Conservation (phyloP, 2,329 filamentous ascomycete species). For the Xylaria sp. region DNA sequence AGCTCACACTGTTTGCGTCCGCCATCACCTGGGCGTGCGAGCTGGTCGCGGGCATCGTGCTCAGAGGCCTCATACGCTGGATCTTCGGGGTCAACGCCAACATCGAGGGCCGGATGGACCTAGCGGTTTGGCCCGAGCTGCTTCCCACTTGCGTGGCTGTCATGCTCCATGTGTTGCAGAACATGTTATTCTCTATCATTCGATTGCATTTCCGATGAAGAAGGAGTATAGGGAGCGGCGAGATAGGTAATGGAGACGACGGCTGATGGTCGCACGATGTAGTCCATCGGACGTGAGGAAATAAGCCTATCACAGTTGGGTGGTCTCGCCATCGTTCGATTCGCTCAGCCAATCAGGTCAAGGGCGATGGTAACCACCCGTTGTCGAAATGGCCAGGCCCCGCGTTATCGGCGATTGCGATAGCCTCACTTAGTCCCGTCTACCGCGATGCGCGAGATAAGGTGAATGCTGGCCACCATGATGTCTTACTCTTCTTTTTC, state of each 20-base stretch:
- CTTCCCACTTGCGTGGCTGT: slow-evolving; percentile 73
- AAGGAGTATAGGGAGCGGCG: slow-evolving; percentile 1
- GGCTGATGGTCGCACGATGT: slow-evolving; percentile 22
- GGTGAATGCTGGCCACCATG: neutral
- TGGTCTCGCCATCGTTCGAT: slow-evolving; percentile 31
- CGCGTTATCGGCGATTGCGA: slow-evolving; percentile 11
- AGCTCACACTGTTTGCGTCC: slow-evolving; percentile 71
- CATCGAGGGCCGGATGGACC: slow-evolving; percentile 71
- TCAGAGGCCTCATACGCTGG: slow-evolving; percentile 67
- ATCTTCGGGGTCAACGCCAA: slow-evolving; percentile 72
- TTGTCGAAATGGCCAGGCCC: neutral
- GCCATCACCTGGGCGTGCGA: slow-evolving; percentile 75
- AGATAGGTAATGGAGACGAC: slow-evolving; percentile 12
- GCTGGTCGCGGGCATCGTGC: slow-evolving; percentile 69
- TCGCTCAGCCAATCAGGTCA: slow-evolving; percentile 19
- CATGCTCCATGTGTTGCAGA: slow-evolving; percentile 75
- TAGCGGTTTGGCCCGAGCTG: slow-evolving; percentile 74
- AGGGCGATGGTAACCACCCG: neutral
- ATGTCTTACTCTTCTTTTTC: slow-evolving; percentile 31
- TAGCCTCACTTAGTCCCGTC: slow-evolving; percentile 9
- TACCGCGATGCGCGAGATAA: slow-evolving; percentile 10
- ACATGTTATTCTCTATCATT: slow-evolving; percentile 78
- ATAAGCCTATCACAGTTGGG: slow-evolving; percentile 23
- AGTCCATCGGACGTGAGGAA: slow-evolving; percentile 6
- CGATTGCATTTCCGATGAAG: slow-evolving; percentile 66